Evolutionary conservation across 139 green algal species (phyloP), one percentile per base, ranked within the genome.

Genomic region (Spirogloea muscicola): DNA sequence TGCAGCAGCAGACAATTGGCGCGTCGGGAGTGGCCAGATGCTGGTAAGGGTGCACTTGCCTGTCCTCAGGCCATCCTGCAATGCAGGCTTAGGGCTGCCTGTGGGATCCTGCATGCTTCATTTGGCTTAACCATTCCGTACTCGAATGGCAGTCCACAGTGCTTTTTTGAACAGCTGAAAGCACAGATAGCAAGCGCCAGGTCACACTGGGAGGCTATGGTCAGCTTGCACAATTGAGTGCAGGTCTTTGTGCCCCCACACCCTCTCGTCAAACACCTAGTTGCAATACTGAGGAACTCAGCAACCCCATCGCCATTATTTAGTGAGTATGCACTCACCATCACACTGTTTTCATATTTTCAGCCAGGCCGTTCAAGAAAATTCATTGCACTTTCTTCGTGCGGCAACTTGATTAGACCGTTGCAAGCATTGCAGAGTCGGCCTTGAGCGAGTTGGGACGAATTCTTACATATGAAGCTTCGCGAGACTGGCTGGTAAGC

Each of bases 191-290:
- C 43, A 10, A 51, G 13, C 43, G 10, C 13, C 43, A 51, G 43
- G 43, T 10, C 10, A 10, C 10, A 25, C 10, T 25, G 10, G 10
- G 43, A 64, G 10, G 10, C 36, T 40, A 13, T 10, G 36, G 13
- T 64, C 10, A 16, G 10, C 36, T 27, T 64, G 36, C 36, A 16
- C 39, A 13, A 9, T 38, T 64, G 55, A 10, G 29, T 74, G 81
- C 88, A 96, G 87, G 87, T 99, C 3, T 92, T 92, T 71, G 91
- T 96, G 21, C 94, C 94, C 2, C 91, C 93, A 0, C 94, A 99
- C 81, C 93, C 94, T 0, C 80, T 99, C 21, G 84, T 98, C 34
- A 94, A 95, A 80, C 94, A 99, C 82, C 98, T 91, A 91, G 80
- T 99, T 29, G 91, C 90, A 1, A 84, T 98, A n/a, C 76, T 86